Base-by-base conservation (phyloP, 352 stramenopile species). In the Phytopythium delawarense region DNA sequence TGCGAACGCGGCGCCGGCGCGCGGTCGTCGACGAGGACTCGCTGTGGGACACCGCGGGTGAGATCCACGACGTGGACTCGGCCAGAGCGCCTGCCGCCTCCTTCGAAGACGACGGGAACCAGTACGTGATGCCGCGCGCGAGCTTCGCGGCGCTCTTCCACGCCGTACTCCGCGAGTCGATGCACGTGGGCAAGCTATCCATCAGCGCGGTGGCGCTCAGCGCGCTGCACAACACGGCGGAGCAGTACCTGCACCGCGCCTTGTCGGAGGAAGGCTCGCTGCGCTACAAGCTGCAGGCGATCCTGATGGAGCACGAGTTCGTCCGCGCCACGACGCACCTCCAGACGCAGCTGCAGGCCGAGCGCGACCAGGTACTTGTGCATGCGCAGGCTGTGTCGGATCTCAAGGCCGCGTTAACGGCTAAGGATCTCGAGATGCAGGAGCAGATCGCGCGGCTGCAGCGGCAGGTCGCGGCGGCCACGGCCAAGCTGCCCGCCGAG, bases 131-230 rank as follows among this genome's bases (percentile, higher is more conserved):
- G 37, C 66, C 87, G 13, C 75, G 84, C 23, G 71, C 85, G 55
- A 64, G 71, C 4, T 89, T 94, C n/a, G 56, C 74, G n/a, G 55
- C 69, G 4, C 40, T 92, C n/a, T 86, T 88, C 30, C 72, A 68
- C 12, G 58, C 63, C 23, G 55, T 75, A 1, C 65, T 89, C 18
- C 59, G 60, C 16, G 64, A 76, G 32, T 64, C 63, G 30, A n/a
- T 80, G 53, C 65, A 62, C 56, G 49, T 76, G 37, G 70, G 72
- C 15, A 70, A 76, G 50, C 60, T 88, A 12, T 65, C 74, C 11
- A 87, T 94, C 63, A 89, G 70, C 50, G 73, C 79, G 0, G 82
- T 91, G 8, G 87, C 83, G 4, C 65, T 94, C 9, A 93, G 83
- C 48, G 84, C 81, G 7, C 63, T 95, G 11, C 87, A 95, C 65